Evolutionary conservation across 371 early-diverging fungal genomes (phyloP).

Genomic region (Mucor saturninus): DNA sequence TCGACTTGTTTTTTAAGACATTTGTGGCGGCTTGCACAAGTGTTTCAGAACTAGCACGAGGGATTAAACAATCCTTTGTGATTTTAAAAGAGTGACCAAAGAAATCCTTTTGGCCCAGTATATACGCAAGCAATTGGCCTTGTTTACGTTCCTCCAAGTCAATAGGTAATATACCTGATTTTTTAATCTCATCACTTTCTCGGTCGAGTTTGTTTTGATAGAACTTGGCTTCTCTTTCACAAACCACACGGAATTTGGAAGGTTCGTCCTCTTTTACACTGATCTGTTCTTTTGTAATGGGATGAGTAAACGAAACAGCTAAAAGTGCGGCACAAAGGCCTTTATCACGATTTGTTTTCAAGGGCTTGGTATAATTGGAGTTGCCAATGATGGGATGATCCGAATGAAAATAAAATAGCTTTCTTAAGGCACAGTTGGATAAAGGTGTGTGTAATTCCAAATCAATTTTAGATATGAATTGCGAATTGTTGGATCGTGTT

Average conservation of each 20-base stretch:
- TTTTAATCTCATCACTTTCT: conserved; percentile 53
- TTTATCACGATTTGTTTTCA: conserved; percentile 67
- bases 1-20: conserved; percentile 5
- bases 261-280: conserved; percentile 40
- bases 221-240: conserved; percentile 66
- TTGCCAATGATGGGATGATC: conserved; percentile 68
- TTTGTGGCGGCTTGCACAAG: conserved; percentile 56
- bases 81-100: conserved; percentile 62
- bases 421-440: conserved; percentile 42
- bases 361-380: conserved; percentile 56
- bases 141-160: conserved; percentile 37
- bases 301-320: conserved; percentile 52
- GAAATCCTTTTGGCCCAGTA: conserved; percentile 66
- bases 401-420: conserved; percentile 43
- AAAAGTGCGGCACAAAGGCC: conserved; percentile 63
- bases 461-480: conserved; percentile 48
- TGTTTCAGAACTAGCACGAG: conserved; percentile 71
- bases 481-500: conserved; percentile 56
- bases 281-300: conserved; percentile 26
- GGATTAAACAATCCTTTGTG: conserved; percentile 70
- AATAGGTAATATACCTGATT: conserved; percentile 33
- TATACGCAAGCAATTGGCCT: conserved; percentile 61
- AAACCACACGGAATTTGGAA: conserved; percentile 53
- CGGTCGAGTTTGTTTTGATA: conserved; percentile 50
- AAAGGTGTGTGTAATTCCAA: conserved; percentile 41